Base-by-base conservation (phyloP, 2,329 filamentous ascomycete species). In the Venturia aucupariae region DNA sequence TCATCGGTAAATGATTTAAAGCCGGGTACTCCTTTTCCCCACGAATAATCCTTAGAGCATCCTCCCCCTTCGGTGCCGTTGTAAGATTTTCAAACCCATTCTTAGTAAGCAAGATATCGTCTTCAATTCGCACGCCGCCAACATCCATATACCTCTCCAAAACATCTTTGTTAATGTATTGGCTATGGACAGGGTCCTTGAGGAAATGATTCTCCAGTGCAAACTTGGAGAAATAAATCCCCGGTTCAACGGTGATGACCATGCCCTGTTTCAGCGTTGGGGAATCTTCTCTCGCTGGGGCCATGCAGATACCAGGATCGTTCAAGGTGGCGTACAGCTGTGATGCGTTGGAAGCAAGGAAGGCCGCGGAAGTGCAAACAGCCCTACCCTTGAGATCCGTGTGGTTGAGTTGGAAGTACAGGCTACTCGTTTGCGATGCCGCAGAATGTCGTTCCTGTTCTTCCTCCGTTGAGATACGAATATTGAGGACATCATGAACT, bases 181-280 rank as follows among this genome's bases (percentile, higher is more conserved):
- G 86, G 63, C 84, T 82, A 71, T 92, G 86, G 60, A 84, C 82
- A 0, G 88, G 85, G 68, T 92, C 86, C 60, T 86, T 81, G 15
- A 96, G 79, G 72, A 89, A 94, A 0, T 91, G 90, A 55, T 70
- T 71, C 11, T 88, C 84, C 67, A 97, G 90, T 68, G 95, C 95
- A 73, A 92, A 96, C 24, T 85, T 84, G 76, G 90, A 96, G 75
- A 97, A 97, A 77, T 97, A 97, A 67, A 84, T 78, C 19, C 82
- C 81, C 11, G 81, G 81, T 68, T 84, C 81, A 19, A 83, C 77
- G 0, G 81, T 84, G 24, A 84, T 75, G n/a, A 84, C 76, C 81
- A 83, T 84, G 3, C 80, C 80, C 63, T 80, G 77, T 68, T 81
- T 77, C 15, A 84, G 70, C 4, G 10, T 55, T 35, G 62, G 46